Base-by-base conservation (phyloP, 805 yeast genomes). In the Metschnikowia dekortorum region DNA sequence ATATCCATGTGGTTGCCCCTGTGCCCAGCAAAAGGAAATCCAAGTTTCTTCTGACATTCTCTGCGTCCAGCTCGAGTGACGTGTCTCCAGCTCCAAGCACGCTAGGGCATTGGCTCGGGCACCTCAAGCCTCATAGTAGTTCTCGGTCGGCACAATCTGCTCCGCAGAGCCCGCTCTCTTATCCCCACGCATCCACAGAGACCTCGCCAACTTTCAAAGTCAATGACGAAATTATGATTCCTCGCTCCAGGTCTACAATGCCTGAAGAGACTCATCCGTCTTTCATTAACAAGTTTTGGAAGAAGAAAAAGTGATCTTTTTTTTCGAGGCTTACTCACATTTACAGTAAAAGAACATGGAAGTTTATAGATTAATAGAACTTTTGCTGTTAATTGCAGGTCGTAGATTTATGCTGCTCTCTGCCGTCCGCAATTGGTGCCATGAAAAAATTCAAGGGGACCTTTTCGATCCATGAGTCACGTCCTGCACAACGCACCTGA, bases 211-310 rank as follows among this genome's bases (percentile, higher is more conserved):
- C 46, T 16, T 46, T 47, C 40, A 16, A 31, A 10, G 10, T 39
- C 22, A 10, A 34, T 28, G 26, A 46, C n/a, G 48, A 46, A 14
- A 46, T 47, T 28, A 13, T 47, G 41, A 38, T 53, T 22, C 47
- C 51, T 4, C 39, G 53, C 18, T 46, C 57, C 16, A 45, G 46
- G 8, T 51, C 57, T 22, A 44, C 46, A 7, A 46, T 35, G 6
- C 45, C 48, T 2, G 58, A 55, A 5, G 46, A 44, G 22, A 43
- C 37, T 14, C 53, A 28, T 13, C 49, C 49, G 11, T 54, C 60
- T 22, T 37, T 58, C 26, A 43, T 56, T 39, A 53, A 52, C 26
- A 62, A 60, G 48, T 51, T 61, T 33, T 62, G 63, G 63, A 50
- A 51, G 43, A 61, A 59, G 47, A 59, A 51, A 44, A 53, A 55